Conservation (phyloP, 108 stramenopile species). For the Skeletonema marinoi region DNA sequence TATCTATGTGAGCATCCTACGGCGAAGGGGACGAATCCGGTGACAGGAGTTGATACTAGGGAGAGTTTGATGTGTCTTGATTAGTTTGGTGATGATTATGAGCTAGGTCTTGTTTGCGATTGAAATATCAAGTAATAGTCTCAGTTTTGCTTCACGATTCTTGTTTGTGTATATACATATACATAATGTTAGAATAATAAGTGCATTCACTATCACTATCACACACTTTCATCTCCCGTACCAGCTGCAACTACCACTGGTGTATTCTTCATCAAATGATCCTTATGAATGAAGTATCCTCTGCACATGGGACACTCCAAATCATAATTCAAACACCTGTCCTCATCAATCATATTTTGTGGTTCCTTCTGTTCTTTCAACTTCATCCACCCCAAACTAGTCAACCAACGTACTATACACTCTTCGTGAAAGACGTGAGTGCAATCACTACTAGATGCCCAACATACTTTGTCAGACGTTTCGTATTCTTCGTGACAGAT, state of each 20-base stretch:
- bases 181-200: not conserved
- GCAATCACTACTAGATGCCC: constrained; percentile 57
- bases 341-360: constrained; percentile 25
- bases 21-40: constrained; percentile 92
- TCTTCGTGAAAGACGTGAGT: constrained; percentile 53
- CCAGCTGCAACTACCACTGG: not conserved
- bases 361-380: constrained; percentile 33
- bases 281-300: constrained; percentile 48
- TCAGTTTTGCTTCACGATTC: not conserved
- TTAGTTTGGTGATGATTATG: not conserved
- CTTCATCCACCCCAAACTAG: constrained; percentile 43
- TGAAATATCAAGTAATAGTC: not conserved
- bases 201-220: not conserved
- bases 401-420: constrained; percentile 50
- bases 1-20: constrained; percentile 91
- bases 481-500: constrained; percentile 58
- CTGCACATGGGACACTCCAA: constrained; percentile 72
- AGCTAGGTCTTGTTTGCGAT: not conserved
- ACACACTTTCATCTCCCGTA: not conserved
- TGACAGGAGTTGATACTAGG: constrained; percentile 90
- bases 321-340: constrained; percentile 43
- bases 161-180: not conserved
- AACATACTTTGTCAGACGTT: constrained; percentile 53
- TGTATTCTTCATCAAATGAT: not conserved
- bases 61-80: constrained; percentile 88